phyloP scores from a whole-genome alignment of 805 yeast genomes.

The Nakazawaea populi region DNA sequence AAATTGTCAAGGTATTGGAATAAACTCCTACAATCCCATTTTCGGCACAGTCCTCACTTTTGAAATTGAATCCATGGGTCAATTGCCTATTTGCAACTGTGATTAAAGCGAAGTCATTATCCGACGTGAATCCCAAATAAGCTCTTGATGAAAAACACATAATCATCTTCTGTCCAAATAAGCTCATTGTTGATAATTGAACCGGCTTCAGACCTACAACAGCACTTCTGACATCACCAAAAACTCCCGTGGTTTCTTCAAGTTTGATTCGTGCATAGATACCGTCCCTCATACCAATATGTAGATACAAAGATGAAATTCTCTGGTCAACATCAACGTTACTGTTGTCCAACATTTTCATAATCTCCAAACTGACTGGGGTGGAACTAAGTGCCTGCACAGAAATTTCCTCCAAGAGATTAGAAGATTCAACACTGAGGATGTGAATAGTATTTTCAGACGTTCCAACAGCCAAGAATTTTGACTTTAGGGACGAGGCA shows the following conservation, averaged over 20 bases:
- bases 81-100: slow-evolving; percentile 42
- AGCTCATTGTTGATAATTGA: slow-evolving; percentile 31
- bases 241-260: slow-evolving; percentile 53
- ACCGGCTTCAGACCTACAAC: slow-evolving; percentile 72
- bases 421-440: slow-evolving; percentile 52
- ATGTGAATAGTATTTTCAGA: slow-evolving; percentile 67
- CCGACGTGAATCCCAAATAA: slow-evolving; percentile 45
- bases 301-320: slow-evolving; percentile 34
- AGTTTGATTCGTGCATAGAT: slow-evolving; percentile 61
- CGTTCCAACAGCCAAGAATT: slow-evolving; percentile 64
- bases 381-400: slow-evolving; percentile 62
- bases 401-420: slow-evolving; percentile 54
- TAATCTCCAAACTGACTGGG: slow-evolving; percentile 30
- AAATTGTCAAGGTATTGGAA: slow-evolving; percentile 46
- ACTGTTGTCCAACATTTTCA: slow-evolving; percentile 21
- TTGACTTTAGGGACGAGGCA: slow-evolving; percentile 39
- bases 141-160: slow-evolving; percentile 48
- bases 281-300: slow-evolving; percentile 83
- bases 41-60: slow-evolving; percentile 53
- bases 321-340: slow-evolving; percentile 10
- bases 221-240: slow-evolving; percentile 58
- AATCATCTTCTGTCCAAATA: slow-evolving; percentile 28
- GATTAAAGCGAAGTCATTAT: slow-evolving; percentile 33
- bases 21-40: slow-evolving; percentile 62
- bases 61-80: slow-evolving; percentile 44